These are phyloP conservation scores for Phytophthora litchii DNA, from an alignment of 352 stramenopile genomes.

Conservation along the genomic window DNA sequence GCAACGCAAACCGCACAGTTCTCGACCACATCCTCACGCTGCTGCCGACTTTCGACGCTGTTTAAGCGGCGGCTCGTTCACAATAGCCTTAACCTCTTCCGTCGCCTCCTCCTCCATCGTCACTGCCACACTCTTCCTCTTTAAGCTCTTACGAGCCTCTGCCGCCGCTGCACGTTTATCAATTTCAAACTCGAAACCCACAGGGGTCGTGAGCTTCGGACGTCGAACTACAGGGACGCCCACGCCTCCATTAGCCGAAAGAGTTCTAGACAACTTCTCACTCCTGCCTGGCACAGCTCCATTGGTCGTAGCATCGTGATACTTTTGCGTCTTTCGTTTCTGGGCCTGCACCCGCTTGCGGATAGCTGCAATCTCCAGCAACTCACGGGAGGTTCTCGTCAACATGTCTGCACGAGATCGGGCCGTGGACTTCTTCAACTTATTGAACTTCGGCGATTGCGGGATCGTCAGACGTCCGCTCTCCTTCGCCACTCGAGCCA, in stretches of 20 bases:
- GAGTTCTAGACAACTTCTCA: constrained; percentile 52
- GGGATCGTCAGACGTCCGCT: constrained; percentile 72
- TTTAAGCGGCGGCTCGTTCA: constrained; percentile 29
- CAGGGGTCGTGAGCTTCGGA: constrained; percentile 65
- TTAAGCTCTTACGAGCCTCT: constrained; percentile 32
- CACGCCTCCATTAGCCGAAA: constrained; percentile 66
- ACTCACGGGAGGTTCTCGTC: constrained; percentile 72
- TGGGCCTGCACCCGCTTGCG: constrained; percentile 58
- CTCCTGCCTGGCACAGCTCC: constrained; percentile 34
- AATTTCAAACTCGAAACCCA: constrained; percentile 72
- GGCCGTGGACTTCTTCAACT: constrained; percentile 38
- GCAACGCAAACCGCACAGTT: no score
- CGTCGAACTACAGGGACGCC: constrained; percentile 72
- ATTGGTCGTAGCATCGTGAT: constrained; percentile 67
- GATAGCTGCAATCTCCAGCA: constrained; percentile 76
- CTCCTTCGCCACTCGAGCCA: constrained; percentile 52
- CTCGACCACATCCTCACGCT: constrained; percentile 16
- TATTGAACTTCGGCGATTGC: constrained; percentile 68
- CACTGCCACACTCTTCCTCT: constrained; percentile 37
- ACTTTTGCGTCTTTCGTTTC: constrained; percentile 66
- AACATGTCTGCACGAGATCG: constrained; percentile 47
- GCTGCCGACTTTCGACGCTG: constrained; percentile 27
- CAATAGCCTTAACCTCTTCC: constrained; percentile 4
- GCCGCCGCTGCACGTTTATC: constrained; percentile 61
- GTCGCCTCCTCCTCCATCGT: constrained; percentile 5